Conservation (phyloP, 768 basidiomycete species). For the Tricholoma bakamatsutake region DNA sequence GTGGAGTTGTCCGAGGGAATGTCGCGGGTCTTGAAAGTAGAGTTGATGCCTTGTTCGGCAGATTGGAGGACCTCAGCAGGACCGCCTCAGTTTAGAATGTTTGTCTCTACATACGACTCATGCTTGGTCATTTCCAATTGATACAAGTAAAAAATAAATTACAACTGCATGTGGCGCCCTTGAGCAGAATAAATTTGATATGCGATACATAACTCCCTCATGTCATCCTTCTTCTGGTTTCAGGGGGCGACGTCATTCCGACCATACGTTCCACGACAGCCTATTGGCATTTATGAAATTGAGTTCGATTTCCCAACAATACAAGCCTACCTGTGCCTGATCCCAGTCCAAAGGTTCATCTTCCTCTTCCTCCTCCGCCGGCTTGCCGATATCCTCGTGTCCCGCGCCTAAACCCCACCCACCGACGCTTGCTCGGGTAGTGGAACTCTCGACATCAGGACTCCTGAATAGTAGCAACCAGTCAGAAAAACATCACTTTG, state of each 20-base stretch:
- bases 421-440: slow-evolving; percentile 46
- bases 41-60: slow-evolving; percentile 33
- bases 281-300: slow-evolving; percentile 18
- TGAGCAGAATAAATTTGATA: no score
- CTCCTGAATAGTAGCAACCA: slow-evolving; percentile 31
- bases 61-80: slow-evolving; percentile 36
- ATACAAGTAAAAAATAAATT: background rate
- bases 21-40: slow-evolving; percentile 60
- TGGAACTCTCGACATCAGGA: slow-evolving; percentile 39
- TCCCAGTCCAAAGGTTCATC: slow-evolving; percentile 65
- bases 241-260: slow-evolving; percentile 38
- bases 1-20: slow-evolving; percentile 64
- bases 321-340: slow-evolving; percentile 49
- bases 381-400: slow-evolving; percentile 41
- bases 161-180: background rate
- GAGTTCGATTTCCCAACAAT: background rate
- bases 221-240: slow-evolving; percentile 25
- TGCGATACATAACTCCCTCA: slow-evolving; percentile 2
- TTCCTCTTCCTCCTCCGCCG: slow-evolving; percentile 56
- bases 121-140: background rate
- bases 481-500: background rate
- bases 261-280: slow-evolving; percentile 56
- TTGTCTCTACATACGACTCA: background rate
- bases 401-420: slow-evolving; percentile 73
- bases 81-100: background rate